Evolutionary conservation across 768 basidiomycete genomes (phyloP).

Genomic region (Terana coerulea): DNA sequence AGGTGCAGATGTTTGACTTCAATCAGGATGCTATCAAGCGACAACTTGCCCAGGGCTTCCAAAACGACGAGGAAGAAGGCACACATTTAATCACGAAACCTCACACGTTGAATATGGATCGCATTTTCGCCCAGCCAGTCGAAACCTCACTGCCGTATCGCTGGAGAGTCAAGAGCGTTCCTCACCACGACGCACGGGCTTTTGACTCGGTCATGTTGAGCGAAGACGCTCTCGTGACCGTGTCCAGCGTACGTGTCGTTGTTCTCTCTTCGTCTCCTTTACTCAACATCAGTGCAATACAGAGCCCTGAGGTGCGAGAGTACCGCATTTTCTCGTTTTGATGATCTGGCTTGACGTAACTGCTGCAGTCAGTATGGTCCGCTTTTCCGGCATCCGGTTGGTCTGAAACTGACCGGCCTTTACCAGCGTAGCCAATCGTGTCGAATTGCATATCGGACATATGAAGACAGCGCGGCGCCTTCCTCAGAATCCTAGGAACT

Average conservation of each 20-base stretch:
- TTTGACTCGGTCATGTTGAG: conserved; percentile 44
- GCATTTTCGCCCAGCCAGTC: conserved; percentile 38
- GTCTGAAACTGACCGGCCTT: conserved; percentile 1
- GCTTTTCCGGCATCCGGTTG: background rate
- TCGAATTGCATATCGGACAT: conserved; percentile 1
- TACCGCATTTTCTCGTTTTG: conserved; percentile 25
- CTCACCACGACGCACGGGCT: conserved; percentile 3
- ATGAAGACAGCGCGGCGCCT: background rate
- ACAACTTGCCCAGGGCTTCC: conserved; percentile 12
- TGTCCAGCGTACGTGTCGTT: conserved; percentile 25
- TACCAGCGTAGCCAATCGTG: background rate
- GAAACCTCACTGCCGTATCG: conserved; percentile 46
- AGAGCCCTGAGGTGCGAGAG: conserved; percentile 13
- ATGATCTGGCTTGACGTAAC: conserved; percentile 7
- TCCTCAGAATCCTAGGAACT: background rate
- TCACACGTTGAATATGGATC: conserved; percentile 23
- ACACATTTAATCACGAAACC: conserved; percentile 9
- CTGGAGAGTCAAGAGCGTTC: conserved; percentile 22
- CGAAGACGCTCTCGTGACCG: conserved; percentile 52
- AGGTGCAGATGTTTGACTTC: conserved; percentile 47
- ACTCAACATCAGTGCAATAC: background rate
- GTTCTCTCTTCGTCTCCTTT: background rate
- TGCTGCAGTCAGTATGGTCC: background rate
- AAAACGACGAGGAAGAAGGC: conserved; percentile 17
- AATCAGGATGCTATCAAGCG: conserved; percentile 39